Evolutionary conservation across 495 filamentous ascomycete species (phyloP).

Genomic region (Penicillium soppii): DNA sequence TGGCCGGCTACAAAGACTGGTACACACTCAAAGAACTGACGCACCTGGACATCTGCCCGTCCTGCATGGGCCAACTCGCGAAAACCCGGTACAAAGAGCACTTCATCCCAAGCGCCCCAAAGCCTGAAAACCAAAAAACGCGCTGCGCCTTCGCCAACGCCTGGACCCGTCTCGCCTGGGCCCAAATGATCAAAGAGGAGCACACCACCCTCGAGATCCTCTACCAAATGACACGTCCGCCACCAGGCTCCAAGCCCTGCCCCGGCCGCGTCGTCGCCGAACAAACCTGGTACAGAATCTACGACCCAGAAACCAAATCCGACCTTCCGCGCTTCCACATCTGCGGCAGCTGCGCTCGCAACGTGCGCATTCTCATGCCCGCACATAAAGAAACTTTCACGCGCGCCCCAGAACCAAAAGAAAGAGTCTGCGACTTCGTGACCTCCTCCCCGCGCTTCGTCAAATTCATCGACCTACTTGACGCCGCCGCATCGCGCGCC

Average conservation of each 20-base stretch:
- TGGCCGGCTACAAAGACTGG: slow-evolving; percentile 60
- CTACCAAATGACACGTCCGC: slow-evolving; percentile 49
- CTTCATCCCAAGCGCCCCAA: slow-evolving; percentile 48
- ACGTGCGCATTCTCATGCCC: slow-evolving; percentile 53
- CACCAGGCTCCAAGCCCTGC: slow-evolving; percentile 44
- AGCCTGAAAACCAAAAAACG: slow-evolving; percentile 38
- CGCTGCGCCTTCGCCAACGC: slow-evolving; percentile 60
- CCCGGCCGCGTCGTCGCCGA: slow-evolving; percentile 46
- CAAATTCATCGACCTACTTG: slow-evolving; percentile 62
- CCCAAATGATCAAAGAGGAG: slow-evolving; percentile 57
- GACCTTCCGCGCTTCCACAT: slow-evolving; percentile 56
- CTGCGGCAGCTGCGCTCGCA: slow-evolving; percentile 54
- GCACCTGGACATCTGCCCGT: slow-evolving; percentile 63
- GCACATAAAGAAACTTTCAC: slow-evolving; percentile 49
- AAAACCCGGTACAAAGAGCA: slow-evolving; percentile 51
- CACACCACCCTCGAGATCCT: slow-evolving; percentile 54
- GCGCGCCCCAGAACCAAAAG: slow-evolving; percentile 22
- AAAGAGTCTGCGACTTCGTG: slow-evolving; percentile 49
- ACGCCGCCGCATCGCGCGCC: slow-evolving; percentile 51
- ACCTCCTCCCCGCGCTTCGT: slow-evolving; percentile 54
- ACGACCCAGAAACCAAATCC: slow-evolving; percentile 51
- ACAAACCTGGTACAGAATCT: slow-evolving; percentile 58
- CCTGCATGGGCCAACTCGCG: slow-evolving; percentile 56
- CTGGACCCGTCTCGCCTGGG: slow-evolving; percentile 69
- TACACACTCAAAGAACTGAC: slow-evolving; percentile 57